phyloP scores from a whole-genome alignment of 73 alveolate species.

The Stentor roeselii region DNA sequence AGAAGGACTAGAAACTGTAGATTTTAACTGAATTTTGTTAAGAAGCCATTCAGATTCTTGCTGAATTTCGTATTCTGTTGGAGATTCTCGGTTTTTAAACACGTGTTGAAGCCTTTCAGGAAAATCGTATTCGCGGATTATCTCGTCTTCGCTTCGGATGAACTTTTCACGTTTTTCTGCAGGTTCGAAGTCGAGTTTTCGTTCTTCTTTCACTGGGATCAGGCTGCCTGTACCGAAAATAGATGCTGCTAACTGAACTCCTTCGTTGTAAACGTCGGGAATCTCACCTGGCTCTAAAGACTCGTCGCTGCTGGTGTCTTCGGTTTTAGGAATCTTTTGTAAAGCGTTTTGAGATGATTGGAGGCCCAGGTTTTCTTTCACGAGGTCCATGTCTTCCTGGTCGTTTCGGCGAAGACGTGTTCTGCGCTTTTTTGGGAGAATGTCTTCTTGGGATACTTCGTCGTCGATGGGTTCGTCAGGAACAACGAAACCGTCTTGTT shows the following conservation, averaged over 20 bases:
- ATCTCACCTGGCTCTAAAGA: conserved; percentile 3
- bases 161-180: conserved; percentile 9
- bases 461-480: conserved; percentile 10
- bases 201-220: neutral
- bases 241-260: neutral
- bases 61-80: neutral
- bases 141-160: neutral
- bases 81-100: conserved; percentile 9
- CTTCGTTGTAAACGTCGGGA: neutral
- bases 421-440: neutral
- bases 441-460: neutral
- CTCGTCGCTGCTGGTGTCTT: neutral
- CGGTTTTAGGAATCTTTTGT: neutral
- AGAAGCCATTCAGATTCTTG: conserved; percentile 26
- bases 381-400: conserved; percentile 16
- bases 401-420: neutral
- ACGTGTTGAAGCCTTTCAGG: conserved; percentile 21
- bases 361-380: conserved; percentile 16
- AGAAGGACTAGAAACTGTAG: neutral
- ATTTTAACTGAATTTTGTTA: neutral
- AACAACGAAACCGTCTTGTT: conserved; percentile 9
- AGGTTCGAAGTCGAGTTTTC: neutral
- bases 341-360: neutral
- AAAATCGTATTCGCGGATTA: conserved; percentile 2
- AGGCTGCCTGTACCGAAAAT: neutral